These are phyloP conservation scores for Phyllosticta citribraziliensis DNA, from an alignment of 2,329 filamentous ascomycete species.

Conservation along the genomic window DNA sequence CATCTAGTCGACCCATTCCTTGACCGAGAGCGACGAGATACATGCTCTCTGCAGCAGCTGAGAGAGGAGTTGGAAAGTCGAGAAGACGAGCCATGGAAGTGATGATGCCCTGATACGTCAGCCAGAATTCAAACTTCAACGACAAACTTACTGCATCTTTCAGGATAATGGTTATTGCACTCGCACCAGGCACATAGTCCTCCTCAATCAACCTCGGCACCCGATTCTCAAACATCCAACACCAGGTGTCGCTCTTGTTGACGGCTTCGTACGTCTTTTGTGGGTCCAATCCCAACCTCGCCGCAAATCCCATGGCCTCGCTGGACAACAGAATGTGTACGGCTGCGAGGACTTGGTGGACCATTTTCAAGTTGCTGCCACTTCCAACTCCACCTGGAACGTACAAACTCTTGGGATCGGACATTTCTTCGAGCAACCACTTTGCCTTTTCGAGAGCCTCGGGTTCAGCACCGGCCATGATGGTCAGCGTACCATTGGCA, in stretches of 20 bases:
- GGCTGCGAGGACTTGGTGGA: conserved; percentile 49
- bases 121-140: background rate
- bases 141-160: conserved; percentile 33
- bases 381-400: conserved; percentile 43
- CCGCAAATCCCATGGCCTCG: conserved; percentile 49
- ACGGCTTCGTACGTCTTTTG: conserved; percentile 40
- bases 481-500: conserved; percentile 61
- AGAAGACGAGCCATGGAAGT: conserved; percentile 52
- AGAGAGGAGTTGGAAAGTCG: conserved; percentile 52
- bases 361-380: conserved; percentile 48
- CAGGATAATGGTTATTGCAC: conserved; percentile 37
- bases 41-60: conserved; percentile 53
- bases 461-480: conserved; percentile 58
- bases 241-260: conserved; percentile 29
- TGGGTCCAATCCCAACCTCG: conserved; percentile 43
- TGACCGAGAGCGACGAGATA: conserved; percentile 51
- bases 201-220: conserved; percentile 43
- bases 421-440: conserved; percentile 53
- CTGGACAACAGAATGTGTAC: conserved; percentile 47
- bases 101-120: conserved; percentile 46
- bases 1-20: conserved; percentile 46
- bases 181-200: conserved; percentile 37
- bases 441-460: conserved; percentile 48
- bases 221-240: conserved; percentile 50
- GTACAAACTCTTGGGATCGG: conserved; percentile 50